Base-by-base conservation (phyloP, 2,329 filamentous ascomycete species). In the Apiospora pterosperma region DNA sequence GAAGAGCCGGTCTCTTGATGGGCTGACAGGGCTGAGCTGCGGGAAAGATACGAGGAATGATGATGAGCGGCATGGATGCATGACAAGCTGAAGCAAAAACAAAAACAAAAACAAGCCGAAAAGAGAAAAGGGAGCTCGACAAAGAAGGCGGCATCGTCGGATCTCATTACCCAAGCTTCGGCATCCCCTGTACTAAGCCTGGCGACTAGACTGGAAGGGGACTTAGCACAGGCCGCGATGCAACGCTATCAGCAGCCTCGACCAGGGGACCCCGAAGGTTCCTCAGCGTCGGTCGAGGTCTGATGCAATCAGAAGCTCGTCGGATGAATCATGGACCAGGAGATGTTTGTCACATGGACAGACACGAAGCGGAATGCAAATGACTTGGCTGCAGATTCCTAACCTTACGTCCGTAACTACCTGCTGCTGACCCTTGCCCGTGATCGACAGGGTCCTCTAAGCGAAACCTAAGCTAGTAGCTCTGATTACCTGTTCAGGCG, bases 91-190 rank as follows among this genome's bases (percentile, higher is more conserved):
- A 34, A 55, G 21, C 28, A 55, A 10, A 55, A 34, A 28, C 34
- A 34, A 34, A 34, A 25, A 55, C 25, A 34, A 10, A 19, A 34
- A 34, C 31, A 34, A 19, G 2, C 48, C 48, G 48, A 55, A 55
- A 55, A 34, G 48, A 34, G 48, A 34, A 31, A 52, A 55, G 19
- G 28, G 48, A 21, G 48, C 48, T 34, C 16, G 8, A 34, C 48
- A 55, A 55, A 55, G 48, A 55, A 55, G 48, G 48, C 48, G 48
- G 48, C 48, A 55, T 55, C 48, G 48, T 55, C 48, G 48, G 48
- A 55, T 55, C 48, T 34, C 48, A 55, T 55, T 55, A 55, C n/a
- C 48, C 28, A 55, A 55, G 48, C 48, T 55, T 55, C 48, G 34
- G 48, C 25, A 28, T 55, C 48, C 48, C 48, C 48, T 55, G 48